Evolutionary conservation across 176 grass and related monocot genomes (phyloP).

Genomic region (barley (Hordeum vulgare)): DNA sequence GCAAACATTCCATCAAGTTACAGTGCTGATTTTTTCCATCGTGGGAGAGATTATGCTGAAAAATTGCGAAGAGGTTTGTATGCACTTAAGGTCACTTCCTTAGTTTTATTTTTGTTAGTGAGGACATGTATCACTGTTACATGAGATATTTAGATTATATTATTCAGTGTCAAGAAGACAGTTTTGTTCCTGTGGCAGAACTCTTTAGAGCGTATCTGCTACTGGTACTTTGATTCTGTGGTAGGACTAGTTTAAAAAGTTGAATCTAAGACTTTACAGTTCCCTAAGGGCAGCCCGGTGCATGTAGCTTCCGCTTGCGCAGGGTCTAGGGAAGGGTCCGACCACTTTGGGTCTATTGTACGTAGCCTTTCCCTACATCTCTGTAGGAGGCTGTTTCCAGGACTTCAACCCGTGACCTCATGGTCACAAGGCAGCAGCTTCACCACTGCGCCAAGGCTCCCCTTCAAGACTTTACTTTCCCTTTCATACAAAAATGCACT

Average conservation of each 20-base stretch:
- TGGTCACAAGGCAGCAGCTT: no score
- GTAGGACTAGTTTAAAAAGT: neutral
- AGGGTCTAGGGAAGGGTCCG: no score
- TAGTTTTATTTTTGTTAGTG: neutral
- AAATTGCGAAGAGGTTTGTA: constrained; percentile 83
- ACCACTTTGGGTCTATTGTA: no score
- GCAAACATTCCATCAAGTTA: constrained; percentile 88
- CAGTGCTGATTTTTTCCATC: constrained; percentile 90
- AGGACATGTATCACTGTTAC: neutral
- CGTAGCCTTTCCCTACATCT: no score
- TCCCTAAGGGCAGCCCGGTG: no score
- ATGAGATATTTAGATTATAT: neutral
- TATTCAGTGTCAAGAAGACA: neutral
- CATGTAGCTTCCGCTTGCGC: no score
- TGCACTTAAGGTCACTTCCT: neutral
- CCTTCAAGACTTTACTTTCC: neutral
- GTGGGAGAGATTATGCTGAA: constrained; percentile 85
- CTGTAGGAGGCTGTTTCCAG: no score
- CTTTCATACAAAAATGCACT: neutral
- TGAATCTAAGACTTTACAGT: neutral
- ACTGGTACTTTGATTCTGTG: neutral
- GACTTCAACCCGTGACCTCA: no score
- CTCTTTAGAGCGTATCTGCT: neutral
- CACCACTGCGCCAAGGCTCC: no score
- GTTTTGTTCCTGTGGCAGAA: neutral